These are phyloP conservation scores for Podospora conica DNA, from an alignment of 495 filamentous ascomycete genomes.

Conservation along the genomic window DNA sequence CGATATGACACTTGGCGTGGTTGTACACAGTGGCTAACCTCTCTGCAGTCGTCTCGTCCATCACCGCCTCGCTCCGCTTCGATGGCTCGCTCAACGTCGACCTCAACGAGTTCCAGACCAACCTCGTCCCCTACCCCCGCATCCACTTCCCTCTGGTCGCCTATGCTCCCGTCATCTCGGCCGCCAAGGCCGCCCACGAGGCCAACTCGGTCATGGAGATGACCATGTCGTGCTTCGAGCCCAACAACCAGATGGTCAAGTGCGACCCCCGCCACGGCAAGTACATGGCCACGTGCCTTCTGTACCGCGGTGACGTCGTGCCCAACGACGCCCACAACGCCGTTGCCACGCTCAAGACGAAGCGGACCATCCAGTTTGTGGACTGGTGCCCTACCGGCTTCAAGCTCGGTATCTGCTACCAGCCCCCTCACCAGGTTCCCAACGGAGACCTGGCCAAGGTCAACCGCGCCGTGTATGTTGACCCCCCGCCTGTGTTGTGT, in stretches of 20 bases:
- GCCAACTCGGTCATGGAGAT: constrained; percentile 84
- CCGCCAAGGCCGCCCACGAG: constrained; percentile 91
- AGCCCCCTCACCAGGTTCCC: constrained; percentile 89
- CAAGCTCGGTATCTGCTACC: constrained; percentile 99
- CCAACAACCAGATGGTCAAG: constrained; percentile 96
- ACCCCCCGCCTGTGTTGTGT: neutral
- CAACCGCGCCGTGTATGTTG: constrained; percentile 89
- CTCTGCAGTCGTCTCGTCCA: constrained; percentile 83
- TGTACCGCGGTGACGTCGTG: constrained; percentile 98
- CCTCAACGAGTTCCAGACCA: constrained; percentile 99
- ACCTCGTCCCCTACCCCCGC: constrained; percentile 96
- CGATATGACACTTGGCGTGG: neutral
- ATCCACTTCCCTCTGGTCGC: constrained; percentile 98
- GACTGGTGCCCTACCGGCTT: constrained; percentile 99
- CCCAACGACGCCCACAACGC: constrained; percentile 90
- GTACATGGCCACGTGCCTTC: constrained; percentile 98
- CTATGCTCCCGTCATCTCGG: constrained; percentile 90
- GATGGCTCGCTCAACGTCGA: constrained; percentile 99
- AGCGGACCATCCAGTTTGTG: constrained; percentile 97
- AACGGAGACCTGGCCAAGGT: constrained; percentile 96
- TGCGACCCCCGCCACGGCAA: constrained; percentile 98
- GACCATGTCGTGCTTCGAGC: constrained; percentile 80
- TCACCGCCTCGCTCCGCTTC: constrained; percentile 97
- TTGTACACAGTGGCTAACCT: constrained; percentile 16
- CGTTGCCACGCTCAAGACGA: constrained; percentile 94